A percentile compares a stretch with the other conserved stretches of the same genome.
phyloP scores from a whole-genome alignment of 1,284 basidiomycete species.

The Thelephora terrestris region DNA sequence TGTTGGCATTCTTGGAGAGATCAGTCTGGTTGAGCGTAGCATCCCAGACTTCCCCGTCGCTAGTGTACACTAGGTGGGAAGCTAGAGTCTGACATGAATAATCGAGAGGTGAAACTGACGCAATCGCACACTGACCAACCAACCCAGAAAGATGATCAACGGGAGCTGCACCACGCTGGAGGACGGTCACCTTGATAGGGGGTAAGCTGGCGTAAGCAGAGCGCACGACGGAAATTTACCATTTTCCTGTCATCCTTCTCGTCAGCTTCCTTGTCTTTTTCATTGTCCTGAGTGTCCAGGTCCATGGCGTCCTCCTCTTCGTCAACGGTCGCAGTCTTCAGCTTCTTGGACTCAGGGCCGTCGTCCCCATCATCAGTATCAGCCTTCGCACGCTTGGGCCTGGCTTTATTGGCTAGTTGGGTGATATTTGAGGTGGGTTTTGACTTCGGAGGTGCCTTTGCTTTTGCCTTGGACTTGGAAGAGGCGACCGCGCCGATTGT shows the following conservation, averaged over 20 bases:
- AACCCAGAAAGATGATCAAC: slow-evolving; percentile 41
- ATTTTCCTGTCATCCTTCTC: slow-evolving; percentile 21
- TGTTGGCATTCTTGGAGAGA: slow-evolving; percentile 51
- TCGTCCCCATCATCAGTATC: slow-evolving; percentile 16
- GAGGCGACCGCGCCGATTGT: slow-evolving; percentile 9
- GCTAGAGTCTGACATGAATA: slow-evolving; percentile 19
- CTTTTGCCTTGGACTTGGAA: slow-evolving; percentile 12
- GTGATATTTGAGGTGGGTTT: slow-evolving; percentile 18
- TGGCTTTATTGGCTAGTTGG: slow-evolving; percentile 8
- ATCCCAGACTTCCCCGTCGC: slow-evolving; percentile 44
- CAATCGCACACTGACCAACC: slow-evolving; percentile 32
- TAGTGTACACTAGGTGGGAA: slow-evolving; percentile 46
- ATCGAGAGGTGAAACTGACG: background rate
- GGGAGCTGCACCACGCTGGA: slow-evolving; percentile 51
- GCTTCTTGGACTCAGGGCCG: slow-evolving; percentile 27
- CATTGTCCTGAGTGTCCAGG: slow-evolving; percentile 16
- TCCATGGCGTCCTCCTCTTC: slow-evolving; percentile 11
- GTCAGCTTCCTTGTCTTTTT: slow-evolving; percentile 13
- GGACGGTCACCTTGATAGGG: slow-evolving; percentile 35
- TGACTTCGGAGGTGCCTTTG: slow-evolving; percentile 14
- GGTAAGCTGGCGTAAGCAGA: background rate
- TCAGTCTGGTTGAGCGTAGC: slow-evolving; percentile 66
- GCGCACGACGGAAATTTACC: slow-evolving; percentile 14
- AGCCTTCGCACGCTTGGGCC: slow-evolving; percentile 16
- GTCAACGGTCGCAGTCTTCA: slow-evolving; percentile 17